A percentile compares a stretch with the other conserved stretches of the same genome.
These are phyloP conservation scores for Tulasnella sp. DNA, from an alignment of 768 basidiomycete species.

Conservation along the genomic window DNA sequence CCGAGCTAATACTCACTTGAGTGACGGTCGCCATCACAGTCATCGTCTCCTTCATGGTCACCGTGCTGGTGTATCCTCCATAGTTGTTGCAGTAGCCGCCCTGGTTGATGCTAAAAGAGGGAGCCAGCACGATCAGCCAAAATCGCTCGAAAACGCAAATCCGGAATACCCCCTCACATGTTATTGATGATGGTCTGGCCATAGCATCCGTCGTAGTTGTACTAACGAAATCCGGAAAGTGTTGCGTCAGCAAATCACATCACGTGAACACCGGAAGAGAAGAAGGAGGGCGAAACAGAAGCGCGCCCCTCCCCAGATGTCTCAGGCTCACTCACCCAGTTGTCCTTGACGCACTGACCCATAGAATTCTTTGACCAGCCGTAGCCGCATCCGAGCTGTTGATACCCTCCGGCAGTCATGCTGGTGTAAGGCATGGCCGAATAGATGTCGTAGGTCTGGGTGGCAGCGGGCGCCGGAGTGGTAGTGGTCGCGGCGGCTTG, in stretches of 20 bases:
- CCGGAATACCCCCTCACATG: background rate
- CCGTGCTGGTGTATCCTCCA: slow-evolving; percentile 23
- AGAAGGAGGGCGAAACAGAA: background rate
- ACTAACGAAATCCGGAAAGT: background rate
- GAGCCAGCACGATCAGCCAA: background rate
- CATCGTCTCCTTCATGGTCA: slow-evolving; percentile 33
- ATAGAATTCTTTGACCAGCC: slow-evolving; percentile 51
- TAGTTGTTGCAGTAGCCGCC: slow-evolving; percentile 16
- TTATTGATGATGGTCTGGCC: slow-evolving; percentile 49
- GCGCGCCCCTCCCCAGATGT: background rate
- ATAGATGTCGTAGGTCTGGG: slow-evolving; percentile 36
- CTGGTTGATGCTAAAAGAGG: background rate
- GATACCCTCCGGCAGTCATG: slow-evolving; percentile 57
- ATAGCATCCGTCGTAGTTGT: slow-evolving; percentile 43
- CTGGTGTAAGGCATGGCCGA: slow-evolving; percentile 51
- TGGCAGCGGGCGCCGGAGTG: slow-evolving; percentile 28
- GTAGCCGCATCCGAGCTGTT: slow-evolving; percentile 60
- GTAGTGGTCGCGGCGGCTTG: slow-evolving; percentile 31
- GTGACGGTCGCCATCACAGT: slow-evolving; percentile 23
- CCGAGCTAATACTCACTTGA: background rate
- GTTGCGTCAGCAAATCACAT: background rate
- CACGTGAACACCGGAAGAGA: background rate
- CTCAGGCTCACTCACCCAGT: slow-evolving; percentile 45
- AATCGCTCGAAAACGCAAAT: background rate
- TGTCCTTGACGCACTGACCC: slow-evolving; percentile 46